These are phyloP conservation scores for Trichoderma asperelloides DNA, from an alignment of 495 filamentous ascomycete species.

Conservation along the genomic window DNA sequence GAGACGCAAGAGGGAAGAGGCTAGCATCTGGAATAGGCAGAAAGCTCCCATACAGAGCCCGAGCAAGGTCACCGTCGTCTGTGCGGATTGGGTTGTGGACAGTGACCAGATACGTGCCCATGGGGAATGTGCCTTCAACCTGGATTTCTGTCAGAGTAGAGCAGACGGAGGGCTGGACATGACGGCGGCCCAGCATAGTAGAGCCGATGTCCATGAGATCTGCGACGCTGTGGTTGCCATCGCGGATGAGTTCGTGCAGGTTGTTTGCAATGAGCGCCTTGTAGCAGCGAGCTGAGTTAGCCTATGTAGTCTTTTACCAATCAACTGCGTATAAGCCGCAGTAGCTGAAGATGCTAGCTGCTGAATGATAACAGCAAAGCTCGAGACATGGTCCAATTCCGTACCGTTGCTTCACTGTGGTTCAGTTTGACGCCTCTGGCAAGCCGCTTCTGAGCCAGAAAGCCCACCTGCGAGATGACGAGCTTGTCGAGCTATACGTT, in stretches of 20 bases:
- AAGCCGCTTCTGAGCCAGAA: constrained; percentile 80
- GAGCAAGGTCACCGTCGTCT: constrained; percentile 78
- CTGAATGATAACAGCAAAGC: neutral
- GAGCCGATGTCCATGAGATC: constrained; percentile 89
- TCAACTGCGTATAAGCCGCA: too few species aligned
- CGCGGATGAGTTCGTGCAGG: constrained; percentile 93
- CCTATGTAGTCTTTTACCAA: neutral
- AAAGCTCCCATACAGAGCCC: constrained; percentile 87
- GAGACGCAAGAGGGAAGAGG: constrained; percentile 52
- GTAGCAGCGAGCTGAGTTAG: constrained; percentile 12
- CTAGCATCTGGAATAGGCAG: constrained; percentile 65
- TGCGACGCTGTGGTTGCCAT: constrained; percentile 86
- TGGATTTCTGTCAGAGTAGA: constrained; percentile 72
- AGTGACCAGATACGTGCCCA: constrained; percentile 89
- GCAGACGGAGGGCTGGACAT: constrained; percentile 78
- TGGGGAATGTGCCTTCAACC: constrained; percentile 89
- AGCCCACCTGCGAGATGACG: constrained; percentile 79
- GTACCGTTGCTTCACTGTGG: constrained; percentile 80
- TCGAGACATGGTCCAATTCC: constrained; percentile 15
- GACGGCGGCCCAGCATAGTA: constrained; percentile 87
- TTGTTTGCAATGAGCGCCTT: constrained; percentile 85
- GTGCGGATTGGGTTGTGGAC: constrained; percentile 83
- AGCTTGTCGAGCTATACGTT: constrained; percentile 82
- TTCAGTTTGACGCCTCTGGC: constrained; percentile 86
- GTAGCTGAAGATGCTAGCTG: neutral